phyloP scores from a whole-genome alignment of 164 flowering plant species.

The Protea cynaroides region DNA sequence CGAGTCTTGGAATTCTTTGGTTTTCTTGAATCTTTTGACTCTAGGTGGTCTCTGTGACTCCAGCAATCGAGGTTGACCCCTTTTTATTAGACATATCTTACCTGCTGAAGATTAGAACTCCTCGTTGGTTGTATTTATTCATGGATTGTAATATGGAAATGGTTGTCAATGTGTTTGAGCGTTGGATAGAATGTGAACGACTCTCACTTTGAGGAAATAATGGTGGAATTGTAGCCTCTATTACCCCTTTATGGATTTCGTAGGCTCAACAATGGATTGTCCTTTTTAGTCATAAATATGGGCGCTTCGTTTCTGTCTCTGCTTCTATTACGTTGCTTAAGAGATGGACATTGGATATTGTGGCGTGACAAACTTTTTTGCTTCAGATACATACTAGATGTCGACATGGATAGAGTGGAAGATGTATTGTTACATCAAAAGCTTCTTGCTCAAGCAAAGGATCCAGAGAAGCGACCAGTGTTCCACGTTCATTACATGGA shows the following conservation, averaged over 20 bases:
- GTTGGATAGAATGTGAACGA: background rate
- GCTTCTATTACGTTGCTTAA: background rate
- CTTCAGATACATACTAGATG: constrained; percentile 76
- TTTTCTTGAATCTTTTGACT: background rate
- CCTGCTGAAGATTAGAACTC: background rate
- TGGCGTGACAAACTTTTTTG: constrained; percentile 8
- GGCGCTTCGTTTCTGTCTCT: background rate
- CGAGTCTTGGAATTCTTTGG: background rate
- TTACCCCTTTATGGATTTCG: background rate
- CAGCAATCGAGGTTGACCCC: background rate
- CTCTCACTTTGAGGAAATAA: background rate
- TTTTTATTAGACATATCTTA: background rate
- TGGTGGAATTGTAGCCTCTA: background rate
- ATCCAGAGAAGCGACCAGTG: constrained; percentile 68
- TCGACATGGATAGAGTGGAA: constrained; percentile 82
- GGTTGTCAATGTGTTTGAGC: background rate
- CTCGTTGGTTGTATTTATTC: background rate
- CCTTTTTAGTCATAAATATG: background rate
- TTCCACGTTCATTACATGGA: constrained; percentile 76
- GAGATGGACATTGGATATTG: background rate
- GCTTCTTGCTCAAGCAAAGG: constrained; percentile 70
- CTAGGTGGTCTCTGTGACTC: background rate
- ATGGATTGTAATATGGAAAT: background rate
- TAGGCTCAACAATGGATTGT: background rate
- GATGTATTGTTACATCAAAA: constrained; percentile 79